Base-by-base conservation (phyloP, 2,329 filamentous ascomycete genomes). In the Alternaria solani region DNA sequence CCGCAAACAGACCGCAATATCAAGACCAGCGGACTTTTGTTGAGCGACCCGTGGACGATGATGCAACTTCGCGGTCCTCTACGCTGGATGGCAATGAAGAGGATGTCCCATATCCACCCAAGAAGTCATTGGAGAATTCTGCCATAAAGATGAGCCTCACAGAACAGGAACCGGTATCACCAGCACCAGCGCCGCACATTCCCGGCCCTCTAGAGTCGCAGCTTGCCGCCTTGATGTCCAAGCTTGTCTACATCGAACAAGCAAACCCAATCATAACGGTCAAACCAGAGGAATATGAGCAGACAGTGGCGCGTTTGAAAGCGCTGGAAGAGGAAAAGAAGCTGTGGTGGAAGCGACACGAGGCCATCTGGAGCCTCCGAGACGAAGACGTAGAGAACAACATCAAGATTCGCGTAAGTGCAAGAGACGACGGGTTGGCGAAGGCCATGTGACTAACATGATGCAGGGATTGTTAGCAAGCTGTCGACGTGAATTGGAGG, bases 301-400 rank as follows among this genome's bases (percentile, higher is more conserved):
- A 67, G 2, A 70, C 79, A 48, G 66, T 74, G 57, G 61, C 53
- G 7, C 71, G 72, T 5, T 62, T 81, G 41, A 67, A 73, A 25
- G 61, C 68, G 1, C 67, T 81, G 7, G 76, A 81, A 58, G 69
- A 67, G 2, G 78, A 81, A 55, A 80, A 81, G 60, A 71, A 71
- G 18, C 62, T 65, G 1, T 77, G 75, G 69, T 65, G 69, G 48
- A 74, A 74, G 39, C 70, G 78, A 25, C 76, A 81, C 53, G 75
- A 79, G 64, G 76, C 78, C n/a, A 73, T 81, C 48, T 80, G 76
- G 64, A 73, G 74, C 4, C 69, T 82, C 20, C 73, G 80, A 36
- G 79, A 81, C 59, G 78, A 80, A 61, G 80, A 82, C 46, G 75
- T 81, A 2, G 74, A 77, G 51, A 82, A 81, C 61, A 76, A 81